Evolutionary conservation across 2,329 filamentous ascomycete genomes (phyloP).

Genomic region (Nakataea oryzae): DNA sequence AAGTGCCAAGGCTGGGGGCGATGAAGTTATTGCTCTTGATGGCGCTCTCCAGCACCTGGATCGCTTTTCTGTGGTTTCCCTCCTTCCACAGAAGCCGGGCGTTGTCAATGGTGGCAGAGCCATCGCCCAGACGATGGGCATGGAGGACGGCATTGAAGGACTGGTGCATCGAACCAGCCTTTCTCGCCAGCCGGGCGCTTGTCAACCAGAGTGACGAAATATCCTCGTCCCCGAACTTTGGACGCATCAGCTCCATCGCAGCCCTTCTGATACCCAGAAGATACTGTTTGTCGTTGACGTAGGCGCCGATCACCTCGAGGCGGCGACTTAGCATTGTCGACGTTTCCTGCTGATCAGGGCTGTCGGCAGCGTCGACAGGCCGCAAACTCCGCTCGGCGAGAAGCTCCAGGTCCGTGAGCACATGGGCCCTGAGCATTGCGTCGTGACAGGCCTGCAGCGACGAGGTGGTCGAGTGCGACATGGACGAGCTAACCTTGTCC

Average conservation of each 20-base stretch:
- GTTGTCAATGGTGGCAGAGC: conserved; percentile 87
- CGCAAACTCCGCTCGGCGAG: conserved; percentile 43
- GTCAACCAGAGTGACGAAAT: conserved; percentile 78
- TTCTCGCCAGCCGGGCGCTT: conserved; percentile 76
- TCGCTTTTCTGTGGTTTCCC: conserved; percentile 87
- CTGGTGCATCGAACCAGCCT: conserved; percentile 71
- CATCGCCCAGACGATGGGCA: conserved; percentile 73
- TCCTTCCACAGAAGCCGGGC: conserved; percentile 89
- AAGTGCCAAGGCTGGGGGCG: conserved; percentile 19
- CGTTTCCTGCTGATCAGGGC: conserved; percentile 24
- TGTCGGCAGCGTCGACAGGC: conserved; percentile 10
- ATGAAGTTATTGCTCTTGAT: conserved; percentile 71
- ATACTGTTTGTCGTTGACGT: conserved; percentile 88
- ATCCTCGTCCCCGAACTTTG: conserved; percentile 57
- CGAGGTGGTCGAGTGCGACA: conserved; percentile 67
- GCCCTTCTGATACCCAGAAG: conserved; percentile 77
- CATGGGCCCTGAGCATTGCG: conserved; percentile 75
- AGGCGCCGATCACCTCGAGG: conserved; percentile 83
- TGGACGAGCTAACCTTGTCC: conserved; percentile 57
- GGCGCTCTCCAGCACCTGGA: conserved; percentile 78
- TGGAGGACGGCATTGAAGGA: conserved; percentile 92
- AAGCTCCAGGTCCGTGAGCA: conserved; percentile 76
- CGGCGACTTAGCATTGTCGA: conserved; percentile 57
- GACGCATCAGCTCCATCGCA: conserved; percentile 68
- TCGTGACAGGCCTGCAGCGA: conserved; percentile 81